Percentiles rank a stretch among this genome's conserved stretches.
Conservation (phyloP, 177 flowering plant species). For the Telopea speciosissima region DNA sequence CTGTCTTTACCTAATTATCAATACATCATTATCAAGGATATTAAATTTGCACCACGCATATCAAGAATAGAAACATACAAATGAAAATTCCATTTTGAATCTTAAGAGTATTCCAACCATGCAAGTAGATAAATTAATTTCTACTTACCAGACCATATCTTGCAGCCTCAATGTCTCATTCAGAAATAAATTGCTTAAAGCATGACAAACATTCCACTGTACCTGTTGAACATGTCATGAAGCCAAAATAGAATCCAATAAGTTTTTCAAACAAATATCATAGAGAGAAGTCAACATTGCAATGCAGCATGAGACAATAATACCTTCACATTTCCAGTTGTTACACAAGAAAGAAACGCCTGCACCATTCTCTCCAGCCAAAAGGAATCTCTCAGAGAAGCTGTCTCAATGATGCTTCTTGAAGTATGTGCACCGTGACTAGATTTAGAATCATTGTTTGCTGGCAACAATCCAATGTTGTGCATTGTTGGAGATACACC, state of each 20-base stretch:
- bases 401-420: constrained; percentile 8
- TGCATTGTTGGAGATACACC: constrained; percentile 13
- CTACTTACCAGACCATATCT: constrained; percentile 66
- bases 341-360: constrained; percentile 87
- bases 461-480: constrained; percentile 13
- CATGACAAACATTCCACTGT: constrained; percentile 98
- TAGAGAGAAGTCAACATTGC: not conserved
- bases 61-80: not conserved
- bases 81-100: not conserved
- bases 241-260: not conserved
- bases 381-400: constrained; percentile 20
- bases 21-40: not conserved
- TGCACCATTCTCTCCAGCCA: constrained; percentile 71
- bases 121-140: not conserved
- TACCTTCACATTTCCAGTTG: constrained; percentile 98
- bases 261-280: too few species aligned
- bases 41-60: not conserved
- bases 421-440: constrained; percentile 5
- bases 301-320: not conserved
- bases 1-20: not conserved
- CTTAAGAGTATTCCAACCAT: not conserved
- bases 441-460: constrained; percentile 15
- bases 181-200: constrained; percentile 79
- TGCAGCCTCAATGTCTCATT: constrained; percentile 64
- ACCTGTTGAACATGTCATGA: constrained; percentile 45